Conservation (phyloP, 169 alveolate genomes). For the Amoebophrya sp. region DNA sequence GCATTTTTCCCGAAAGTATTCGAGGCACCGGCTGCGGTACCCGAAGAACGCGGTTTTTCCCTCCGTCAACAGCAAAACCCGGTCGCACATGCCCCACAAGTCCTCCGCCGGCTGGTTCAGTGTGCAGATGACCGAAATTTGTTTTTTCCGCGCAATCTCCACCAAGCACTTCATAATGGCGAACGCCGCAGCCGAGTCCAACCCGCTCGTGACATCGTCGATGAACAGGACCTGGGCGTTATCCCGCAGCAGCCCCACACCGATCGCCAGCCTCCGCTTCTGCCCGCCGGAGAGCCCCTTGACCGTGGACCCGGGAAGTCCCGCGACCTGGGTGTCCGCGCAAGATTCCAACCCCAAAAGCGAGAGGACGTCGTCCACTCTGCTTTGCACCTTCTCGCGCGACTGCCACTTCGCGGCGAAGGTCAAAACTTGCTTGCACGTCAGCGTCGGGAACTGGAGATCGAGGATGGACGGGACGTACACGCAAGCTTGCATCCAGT, state of each 20-base stretch:
- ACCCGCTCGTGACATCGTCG: conserved; percentile 79
- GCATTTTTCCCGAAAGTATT: too few relatives aligned
- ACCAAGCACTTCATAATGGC: conserved; percentile 44
- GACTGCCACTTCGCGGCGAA: too few relatives aligned
- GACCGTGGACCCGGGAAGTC: conserved; percentile 34
- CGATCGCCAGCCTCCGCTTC: conserved; percentile 62
- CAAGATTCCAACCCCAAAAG: conserved; percentile 33
- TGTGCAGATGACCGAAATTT: conserved; percentile 50
- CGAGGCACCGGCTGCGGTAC: neutral
- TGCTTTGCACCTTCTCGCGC: too few relatives aligned
- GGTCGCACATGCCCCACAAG: conserved; percentile 45
- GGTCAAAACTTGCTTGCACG: too few relatives aligned
- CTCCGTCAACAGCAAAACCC: conserved; percentile 41
- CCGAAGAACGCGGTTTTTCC: conserved; percentile 54
- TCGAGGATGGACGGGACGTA: too few relatives aligned
- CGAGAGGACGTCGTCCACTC: conserved; percentile 15
- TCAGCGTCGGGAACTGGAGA: too few relatives aligned
- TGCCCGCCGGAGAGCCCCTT: conserved; percentile 75
- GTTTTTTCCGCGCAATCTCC: conserved; percentile 41
- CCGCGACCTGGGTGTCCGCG: conserved; percentile 48
- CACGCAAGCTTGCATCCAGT: too few relatives aligned
- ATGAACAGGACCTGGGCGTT: conserved; percentile 61
- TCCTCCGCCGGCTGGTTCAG: conserved; percentile 59
- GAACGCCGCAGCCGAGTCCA: conserved; percentile 65
- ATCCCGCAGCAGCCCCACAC: conserved; percentile 59